Conservation (phyloP, 2,329 filamentous ascomycete species). For the Ceratocystis eucalypticola region DNA sequence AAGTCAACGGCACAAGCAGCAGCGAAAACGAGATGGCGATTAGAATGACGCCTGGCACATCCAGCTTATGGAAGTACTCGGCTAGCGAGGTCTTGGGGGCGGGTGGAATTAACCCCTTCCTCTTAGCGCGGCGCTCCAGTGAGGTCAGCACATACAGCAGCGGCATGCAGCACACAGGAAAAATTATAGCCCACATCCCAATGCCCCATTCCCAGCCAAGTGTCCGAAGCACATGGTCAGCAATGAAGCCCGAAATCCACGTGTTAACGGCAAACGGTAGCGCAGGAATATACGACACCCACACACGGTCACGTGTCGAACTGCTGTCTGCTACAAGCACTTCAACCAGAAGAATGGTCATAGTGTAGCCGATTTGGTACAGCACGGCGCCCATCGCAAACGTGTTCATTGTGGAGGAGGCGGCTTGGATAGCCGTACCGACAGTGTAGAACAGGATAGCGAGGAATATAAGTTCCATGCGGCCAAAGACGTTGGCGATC, state of each 20-base stretch:
- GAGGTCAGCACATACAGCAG: slow-evolving; percentile 39
- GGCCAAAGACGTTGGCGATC: slow-evolving; percentile 49
- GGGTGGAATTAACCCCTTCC: slow-evolving; percentile 30
- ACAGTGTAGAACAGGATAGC: slow-evolving; percentile 48
- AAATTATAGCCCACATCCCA: slow-evolving; percentile 52
- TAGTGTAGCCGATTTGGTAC: slow-evolving; percentile 52
- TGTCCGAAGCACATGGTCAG: slow-evolving; percentile 32
- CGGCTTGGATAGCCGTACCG: slow-evolving; percentile 44
- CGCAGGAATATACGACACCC: slow-evolving; percentile 51
- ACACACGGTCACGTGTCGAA: slow-evolving; percentile 46
- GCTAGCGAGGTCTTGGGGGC: slow-evolving; percentile 23
- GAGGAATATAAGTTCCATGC: slow-evolving; percentile 41
- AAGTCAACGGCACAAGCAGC: slow-evolving; percentile 33
- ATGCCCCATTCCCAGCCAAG: slow-evolving; percentile 49
- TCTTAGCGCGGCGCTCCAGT: slow-evolving; percentile 39
- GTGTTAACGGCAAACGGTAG: slow-evolving; percentile 49
- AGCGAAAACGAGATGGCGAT: slow-evolving; percentile 34
- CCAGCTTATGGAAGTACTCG: slow-evolving; percentile 33
- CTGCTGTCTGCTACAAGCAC: slow-evolving; percentile 52
- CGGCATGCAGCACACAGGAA: slow-evolving; percentile 42
- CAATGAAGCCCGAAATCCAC: slow-evolving; percentile 48
- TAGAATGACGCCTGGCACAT: slow-evolving; percentile 33
- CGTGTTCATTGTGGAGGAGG: slow-evolving; percentile 33
- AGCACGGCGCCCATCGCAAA: slow-evolving; percentile 46
- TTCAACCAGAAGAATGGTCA: slow-evolving; percentile 46